Evolutionary conservation across 768 basidiomycete genomes (phyloP), one percentile per base, ranked within the genome.

Genomic region (Tulasnella sp.): DNA sequence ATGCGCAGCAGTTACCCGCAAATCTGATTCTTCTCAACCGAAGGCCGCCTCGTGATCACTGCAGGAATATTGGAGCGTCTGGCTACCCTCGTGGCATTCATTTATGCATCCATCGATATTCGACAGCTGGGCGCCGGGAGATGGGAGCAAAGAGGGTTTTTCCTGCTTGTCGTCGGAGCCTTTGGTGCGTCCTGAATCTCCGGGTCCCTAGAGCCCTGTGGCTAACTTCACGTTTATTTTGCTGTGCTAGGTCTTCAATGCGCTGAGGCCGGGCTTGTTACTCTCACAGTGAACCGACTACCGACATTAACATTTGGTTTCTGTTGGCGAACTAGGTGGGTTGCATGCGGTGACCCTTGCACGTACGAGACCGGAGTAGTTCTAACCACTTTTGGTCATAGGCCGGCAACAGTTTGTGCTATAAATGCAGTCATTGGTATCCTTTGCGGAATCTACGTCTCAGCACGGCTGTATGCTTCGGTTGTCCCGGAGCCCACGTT

Each of bases 101-200:
- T 48, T n/a, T 38, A 31, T 27, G 34, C 58, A n/a, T 71, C 31
- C 7, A 36, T 68, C 74, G 71, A 68, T 74, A 39, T 78, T 24
- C 77, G 58, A 16, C 14, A n/a, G 34, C 77, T 72, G 24, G 38
- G 77, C 27, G 68, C n/a, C 14, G 75, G 58, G 21, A 24, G 24
- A 44, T 72, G 56, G 42, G 77, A 78, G 74, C 77, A 58, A 40
- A 24, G 42, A 19, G 46, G 39, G 24, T 76, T 76, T 31, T 48
- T 56, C 34, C 36, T 58, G 21, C 46, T 76, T 34, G 31, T 76
- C 52, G 31, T 24, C 46, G 75, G 19, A 27, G 46, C 36, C 21
- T 76, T 56, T 19, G 75, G 75, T 76, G n/a, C 21, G 75, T 76
- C 34, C 9, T n/a, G 4, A 27, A 7, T 3, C 16, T 19, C 46